Conservation (phyloP, 345 rosid species). For the Eucalyptus albens region DNA sequence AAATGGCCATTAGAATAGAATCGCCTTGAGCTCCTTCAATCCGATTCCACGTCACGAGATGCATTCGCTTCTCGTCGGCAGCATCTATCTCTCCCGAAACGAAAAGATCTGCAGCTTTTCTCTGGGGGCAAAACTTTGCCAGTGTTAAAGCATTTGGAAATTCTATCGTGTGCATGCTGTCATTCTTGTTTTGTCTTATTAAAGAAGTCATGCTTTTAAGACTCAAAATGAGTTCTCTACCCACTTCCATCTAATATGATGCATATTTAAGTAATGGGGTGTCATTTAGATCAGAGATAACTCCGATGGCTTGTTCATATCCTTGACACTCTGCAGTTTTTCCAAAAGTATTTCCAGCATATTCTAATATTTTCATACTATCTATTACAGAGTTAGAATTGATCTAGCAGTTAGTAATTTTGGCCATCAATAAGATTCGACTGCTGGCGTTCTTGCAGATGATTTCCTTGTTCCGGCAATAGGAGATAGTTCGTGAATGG, state of each 20-base stretch:
- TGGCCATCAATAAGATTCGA: accelerated
- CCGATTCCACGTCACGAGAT: background rate
- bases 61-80: background rate
- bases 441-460: accelerated
- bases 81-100: background rate
- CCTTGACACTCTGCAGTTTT: background rate
- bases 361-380: background rate
- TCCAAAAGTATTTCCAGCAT: background rate
- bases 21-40: background rate
- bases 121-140: background rate
- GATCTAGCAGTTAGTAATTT: background rate
- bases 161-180: no score
- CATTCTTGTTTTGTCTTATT: background rate
- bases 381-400: accelerated
- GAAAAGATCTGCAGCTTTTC: background rate
- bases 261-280: background rate
- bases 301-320: background rate
- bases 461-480: background rate
- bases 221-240: background rate
- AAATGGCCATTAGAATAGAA: background rate
- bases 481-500: background rate
- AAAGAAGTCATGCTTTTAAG: background rate
- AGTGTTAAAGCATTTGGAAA: no score
- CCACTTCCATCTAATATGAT: background rate
- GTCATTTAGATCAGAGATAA: background rate